Base-by-base conservation (phyloP, 192 early-diverging fungal species). In the Entophlyctis luteolus region DNA sequence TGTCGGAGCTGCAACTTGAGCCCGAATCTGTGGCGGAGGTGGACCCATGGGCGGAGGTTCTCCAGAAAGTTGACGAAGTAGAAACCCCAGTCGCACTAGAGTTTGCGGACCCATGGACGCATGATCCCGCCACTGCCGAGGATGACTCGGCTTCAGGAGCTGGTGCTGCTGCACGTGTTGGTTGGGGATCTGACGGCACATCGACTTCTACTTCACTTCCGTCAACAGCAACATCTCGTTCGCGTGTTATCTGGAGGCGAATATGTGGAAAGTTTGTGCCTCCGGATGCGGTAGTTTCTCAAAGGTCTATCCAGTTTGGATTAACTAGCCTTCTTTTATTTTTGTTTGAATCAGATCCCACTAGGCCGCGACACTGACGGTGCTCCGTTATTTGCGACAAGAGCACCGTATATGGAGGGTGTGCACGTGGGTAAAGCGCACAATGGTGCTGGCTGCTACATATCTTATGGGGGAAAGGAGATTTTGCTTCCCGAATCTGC, bases 281-380 rank as follows among this genome's bases (percentile, higher is more conserved):
- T 31, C 25, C 55, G n/a, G 29, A 52, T 8, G 1, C 55, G 55
- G 23, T 56, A 33, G n/a, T n/a, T 56, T 42, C n/a, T 12, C 10
- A 42, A 42, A 42, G 8, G n/a, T 12, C 16, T 20, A 31, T 56
- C 35, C 23, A 29, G 31, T 56, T 22, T 14, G 16, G 0, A 1
- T 8, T 29, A 8, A 8, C n/a, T 33, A 0, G 55, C 31, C 14
- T 20, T 6, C 31, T 6, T 29, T 14, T 18, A 14, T 14, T 0
- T 33, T 12, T 33, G 0, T 33, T 0, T 56, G n/a, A 5, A 52
- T 28, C 8, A 56, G 46, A 63, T 63, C 34, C 45, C 62, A 5
- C 38, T 63, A 18, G 62, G 62, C 2, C 1, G 62, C 20, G 62
- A 63, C 36, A 50, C 23, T 22, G 62, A 63, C 32, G 62, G 62